Base-by-base conservation (phyloP, 495 filamentous ascomycete genomes). In the Hypoxylon lenormandii region DNA sequence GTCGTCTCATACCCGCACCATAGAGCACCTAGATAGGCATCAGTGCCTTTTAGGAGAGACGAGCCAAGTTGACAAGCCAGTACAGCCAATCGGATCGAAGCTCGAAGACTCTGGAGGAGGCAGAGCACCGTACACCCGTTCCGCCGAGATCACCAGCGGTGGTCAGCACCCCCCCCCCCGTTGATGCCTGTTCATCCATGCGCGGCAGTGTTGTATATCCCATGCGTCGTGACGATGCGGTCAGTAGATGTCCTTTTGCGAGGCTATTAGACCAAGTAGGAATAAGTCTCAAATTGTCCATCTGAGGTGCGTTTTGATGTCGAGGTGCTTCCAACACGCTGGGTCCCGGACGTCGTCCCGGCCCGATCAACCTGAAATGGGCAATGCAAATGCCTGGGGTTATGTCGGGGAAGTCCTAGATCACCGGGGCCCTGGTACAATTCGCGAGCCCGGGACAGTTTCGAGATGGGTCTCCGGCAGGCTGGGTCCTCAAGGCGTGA, bases 341-440 rank as follows among this genome's bases (percentile, higher is more conserved):
- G 56, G 36, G 57, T 48, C 48, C 36, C 53, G 55, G 38, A 38
- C 55, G 49, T 55, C n/a, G 36, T 51, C 18, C 55, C 50, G 48
- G 37, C 18, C 33, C 42, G 22, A n/a, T 19, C 40, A 55, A 13
- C 50, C 54, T 62, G 38, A 40, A 66, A 71, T 66, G 61, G 68
- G 68, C 26, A 71, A 62, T 33, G 42, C 22, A 16, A 26, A 42
- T 37, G 57, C 47, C 62, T 15, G 62, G 68, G 61, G 15, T 71
- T 71, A 61, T 18, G 15, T 72, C 67, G 71, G 74, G 65, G 67
- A 68, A 60, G 51, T 53, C 60, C 63, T 51, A 63, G 21, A 57
- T 64, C 57, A 67, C 54, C 64, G 38, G 69, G 59, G 37, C 53
- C 19, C 12, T 33, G 45, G 47, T 28, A 36, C 43, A 36, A 64